These are phyloP conservation scores for Lumnitzera racemosa DNA, from an alignment of 345 rosid species.

Conservation along the genomic window DNA sequence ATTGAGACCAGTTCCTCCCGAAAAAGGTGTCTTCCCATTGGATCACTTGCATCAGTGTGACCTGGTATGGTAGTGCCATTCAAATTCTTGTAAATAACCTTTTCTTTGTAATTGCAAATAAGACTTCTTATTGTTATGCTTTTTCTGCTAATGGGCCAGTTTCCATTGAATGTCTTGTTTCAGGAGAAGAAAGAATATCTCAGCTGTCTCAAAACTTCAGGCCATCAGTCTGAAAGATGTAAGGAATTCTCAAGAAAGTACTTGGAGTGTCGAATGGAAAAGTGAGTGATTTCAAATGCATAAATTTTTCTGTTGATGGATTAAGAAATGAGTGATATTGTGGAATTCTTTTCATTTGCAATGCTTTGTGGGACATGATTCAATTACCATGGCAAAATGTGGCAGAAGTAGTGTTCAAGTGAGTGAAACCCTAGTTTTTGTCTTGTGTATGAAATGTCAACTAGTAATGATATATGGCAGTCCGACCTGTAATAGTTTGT, in stretches of 20 bases:
- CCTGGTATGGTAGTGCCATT: constrained; percentile 25
- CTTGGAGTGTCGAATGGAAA: constrained; percentile 87
- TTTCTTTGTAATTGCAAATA: no score
- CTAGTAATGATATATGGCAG: no score
- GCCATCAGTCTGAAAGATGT: constrained; percentile 75
- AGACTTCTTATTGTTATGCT: background rate
- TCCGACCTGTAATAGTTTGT: no score
- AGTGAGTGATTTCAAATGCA: constrained; percentile 36
- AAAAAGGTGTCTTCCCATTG: constrained; percentile 88
- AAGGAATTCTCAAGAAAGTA: constrained; percentile 67
- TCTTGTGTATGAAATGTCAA: no score
- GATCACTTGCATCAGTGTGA: constrained; percentile 90
- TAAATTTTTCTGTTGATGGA: background rate
- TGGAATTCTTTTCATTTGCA: background rate
- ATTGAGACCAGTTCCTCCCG: constrained; percentile 82
- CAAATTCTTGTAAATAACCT: no score
- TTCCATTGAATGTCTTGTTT: background rate
- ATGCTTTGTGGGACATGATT: no score
- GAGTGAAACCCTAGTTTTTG: no score
- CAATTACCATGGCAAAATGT: no score
- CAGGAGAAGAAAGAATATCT: constrained; percentile 95
- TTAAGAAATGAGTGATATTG: background rate
- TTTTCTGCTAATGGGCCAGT: background rate
- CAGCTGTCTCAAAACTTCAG: constrained; percentile 66
- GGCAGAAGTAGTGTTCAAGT: no score